Evolutionary conservation across 768 basidiomycete genomes (phyloP).

Genomic region (Russula dissimulans): DNA sequence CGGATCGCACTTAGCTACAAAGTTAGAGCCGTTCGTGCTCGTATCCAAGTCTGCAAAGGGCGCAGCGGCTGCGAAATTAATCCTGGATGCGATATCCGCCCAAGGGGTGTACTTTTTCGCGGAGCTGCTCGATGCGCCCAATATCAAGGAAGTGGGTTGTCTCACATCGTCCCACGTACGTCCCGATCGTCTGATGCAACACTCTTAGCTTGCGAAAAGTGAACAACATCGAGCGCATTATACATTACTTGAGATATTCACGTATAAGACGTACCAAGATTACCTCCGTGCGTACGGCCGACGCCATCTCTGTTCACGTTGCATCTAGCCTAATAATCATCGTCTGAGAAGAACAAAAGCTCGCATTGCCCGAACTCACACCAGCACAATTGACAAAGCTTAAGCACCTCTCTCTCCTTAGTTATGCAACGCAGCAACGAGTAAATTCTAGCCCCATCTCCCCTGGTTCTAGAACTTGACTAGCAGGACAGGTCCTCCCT

Average conservation of each 20-base stretch:
- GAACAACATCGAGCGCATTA: constrained; percentile 56
- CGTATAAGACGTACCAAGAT: constrained; percentile 80
- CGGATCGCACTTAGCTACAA: constrained; percentile 51
- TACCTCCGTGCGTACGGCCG: constrained; percentile 51
- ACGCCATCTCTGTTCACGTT: background rate
- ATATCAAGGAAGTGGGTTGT: constrained; percentile 68
- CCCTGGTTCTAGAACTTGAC: background rate
- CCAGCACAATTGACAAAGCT: constrained; percentile 74
- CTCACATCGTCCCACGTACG: background rate
- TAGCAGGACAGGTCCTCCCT: constrained; percentile 55
- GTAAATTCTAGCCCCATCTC: constrained; percentile 35
- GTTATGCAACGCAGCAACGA: constrained; percentile 66
- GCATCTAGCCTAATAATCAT: background rate
- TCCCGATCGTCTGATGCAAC: background rate
- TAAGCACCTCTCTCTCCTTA: constrained; percentile 86
- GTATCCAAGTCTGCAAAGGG: constrained; percentile 91
- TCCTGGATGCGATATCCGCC: constrained; percentile 79
- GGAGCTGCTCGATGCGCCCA: constrained; percentile 74
- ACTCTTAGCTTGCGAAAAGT: constrained; percentile 50
- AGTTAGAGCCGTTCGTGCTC: constrained; percentile 82
- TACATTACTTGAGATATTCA: constrained; percentile 73
- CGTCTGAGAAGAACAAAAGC: constrained; percentile 47
- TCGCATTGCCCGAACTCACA: constrained; percentile 57
- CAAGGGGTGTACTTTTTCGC: constrained; percentile 89
- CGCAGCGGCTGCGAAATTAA: constrained; percentile 82